These are phyloP conservation scores for Prunus mongolica DNA, from an alignment of 306 rosid species.

Conservation along the genomic window DNA sequence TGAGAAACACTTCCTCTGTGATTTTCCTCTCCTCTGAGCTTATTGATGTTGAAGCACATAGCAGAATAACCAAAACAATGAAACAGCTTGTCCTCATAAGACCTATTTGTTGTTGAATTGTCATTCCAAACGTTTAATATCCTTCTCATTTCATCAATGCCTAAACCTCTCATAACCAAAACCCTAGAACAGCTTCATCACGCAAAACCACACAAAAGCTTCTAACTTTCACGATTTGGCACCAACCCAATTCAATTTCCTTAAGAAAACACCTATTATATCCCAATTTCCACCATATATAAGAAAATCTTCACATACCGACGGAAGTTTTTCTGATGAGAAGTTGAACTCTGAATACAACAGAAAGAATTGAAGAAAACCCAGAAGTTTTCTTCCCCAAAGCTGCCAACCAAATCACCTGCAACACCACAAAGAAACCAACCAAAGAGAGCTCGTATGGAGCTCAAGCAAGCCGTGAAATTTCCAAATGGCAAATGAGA, in stretches of 20 bases:
- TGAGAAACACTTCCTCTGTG: conserved; percentile 40
- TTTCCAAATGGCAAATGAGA: neutral
- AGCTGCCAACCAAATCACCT: conserved; percentile 21
- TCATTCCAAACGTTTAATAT: conserved; percentile 41
- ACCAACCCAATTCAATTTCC: conserved; percentile 28
- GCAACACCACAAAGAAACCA: neutral
- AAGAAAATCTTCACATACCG: conserved; percentile 33
- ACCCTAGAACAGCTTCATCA: conserved; percentile 37
- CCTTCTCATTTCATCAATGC: conserved; percentile 49
- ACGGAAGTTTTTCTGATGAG: conserved; percentile 26
- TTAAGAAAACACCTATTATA: conserved; percentile 1
- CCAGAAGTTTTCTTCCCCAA: conserved; percentile 8
- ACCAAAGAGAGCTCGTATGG: conserved; percentile 1
- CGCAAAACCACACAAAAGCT: conserved; percentile 27
- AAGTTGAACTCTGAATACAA: conserved; percentile 15
- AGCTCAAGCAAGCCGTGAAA: conserved; percentile 17
- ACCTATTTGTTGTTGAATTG: conserved; percentile 46
- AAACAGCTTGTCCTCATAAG: conserved; percentile 44
- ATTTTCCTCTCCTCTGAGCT: conserved; percentile 38
- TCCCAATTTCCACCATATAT: neutral
- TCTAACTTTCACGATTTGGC: conserved; percentile 22
- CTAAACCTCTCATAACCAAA: conserved; percentile 36
- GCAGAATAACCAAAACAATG: conserved; percentile 47
- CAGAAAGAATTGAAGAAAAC: conserved; percentile 18
- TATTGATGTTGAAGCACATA: conserved; percentile 31